Conservation (phyloP, 2,329 filamentous ascomycete species). For the Clonostachys byssicola region DNA sequence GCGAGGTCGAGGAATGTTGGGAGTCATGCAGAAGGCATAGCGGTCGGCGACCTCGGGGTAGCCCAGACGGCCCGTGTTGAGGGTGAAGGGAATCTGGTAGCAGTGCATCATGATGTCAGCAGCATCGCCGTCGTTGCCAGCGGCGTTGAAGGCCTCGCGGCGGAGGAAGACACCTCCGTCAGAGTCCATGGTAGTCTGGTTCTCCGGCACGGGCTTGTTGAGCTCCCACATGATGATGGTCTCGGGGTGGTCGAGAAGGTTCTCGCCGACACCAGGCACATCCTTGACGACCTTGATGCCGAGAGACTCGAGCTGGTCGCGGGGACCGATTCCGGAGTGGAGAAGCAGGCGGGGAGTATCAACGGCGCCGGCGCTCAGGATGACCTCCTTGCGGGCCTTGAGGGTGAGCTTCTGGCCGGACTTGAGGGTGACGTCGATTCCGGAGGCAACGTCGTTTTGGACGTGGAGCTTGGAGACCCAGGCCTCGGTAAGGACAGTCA, state of each 20-base stretch:
- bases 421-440: constrained; percentile 62
- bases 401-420: constrained; percentile 51
- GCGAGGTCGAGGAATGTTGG: constrained; percentile 81
- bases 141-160: constrained; percentile 66
- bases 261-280: constrained; percentile 56
- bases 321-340: constrained; percentile 52
- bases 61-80: constrained; percentile 79
- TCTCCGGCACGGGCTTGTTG: constrained; percentile 67
- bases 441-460: constrained; percentile 63
- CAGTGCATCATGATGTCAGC: constrained; percentile 95
- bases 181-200: constrained; percentile 88
- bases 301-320: constrained; percentile 45
- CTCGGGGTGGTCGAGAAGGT: constrained; percentile 57
- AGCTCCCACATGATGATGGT: constrained; percentile 70
- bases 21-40: constrained; percentile 90
- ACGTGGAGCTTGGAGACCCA: constrained; percentile 84
- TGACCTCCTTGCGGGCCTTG: constrained; percentile 67
- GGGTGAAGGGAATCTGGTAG: constrained; percentile 90
- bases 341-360: constrained; percentile 70
- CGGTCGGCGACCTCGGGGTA: constrained; percentile 61
- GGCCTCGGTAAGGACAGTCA: constrained; percentile 82
- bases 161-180: constrained; percentile 87
- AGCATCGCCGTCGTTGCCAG: constrained; percentile 65
- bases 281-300: constrained; percentile 52
- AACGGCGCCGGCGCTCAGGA: constrained; percentile 75